phyloP scores from a whole-genome alignment of 2,329 filamentous ascomycete genomes.

The Claviceps spartinae region DNA sequence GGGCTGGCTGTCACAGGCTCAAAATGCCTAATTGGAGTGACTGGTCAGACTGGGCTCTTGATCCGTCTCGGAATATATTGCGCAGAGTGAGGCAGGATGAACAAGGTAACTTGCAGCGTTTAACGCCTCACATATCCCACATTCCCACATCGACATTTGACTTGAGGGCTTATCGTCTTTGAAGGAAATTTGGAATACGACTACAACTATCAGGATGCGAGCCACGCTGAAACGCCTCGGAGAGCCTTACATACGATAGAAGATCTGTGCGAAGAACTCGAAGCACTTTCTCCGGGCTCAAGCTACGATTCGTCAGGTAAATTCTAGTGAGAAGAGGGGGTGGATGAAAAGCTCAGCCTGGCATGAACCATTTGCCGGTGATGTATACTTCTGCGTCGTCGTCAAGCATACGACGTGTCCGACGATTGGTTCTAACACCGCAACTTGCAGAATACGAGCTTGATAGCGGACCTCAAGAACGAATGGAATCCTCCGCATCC shows the following conservation, averaged over 20 bases:
- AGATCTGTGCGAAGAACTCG: background rate
- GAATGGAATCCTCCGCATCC: background rate
- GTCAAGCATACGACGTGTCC: too few species aligned
- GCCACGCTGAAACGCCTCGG: background rate
- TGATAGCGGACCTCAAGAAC: background rate
- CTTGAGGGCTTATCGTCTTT: background rate
- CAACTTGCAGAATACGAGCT: slow-evolving; percentile 1
- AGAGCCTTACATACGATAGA: slow-evolving; percentile 1
- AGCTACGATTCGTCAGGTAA: slow-evolving; percentile 2
- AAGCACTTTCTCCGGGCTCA: slow-evolving; percentile 1
- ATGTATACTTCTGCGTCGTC: background rate
- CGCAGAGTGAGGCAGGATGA: slow-evolving; percentile 14
- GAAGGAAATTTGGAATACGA: slow-evolving; percentile 3
- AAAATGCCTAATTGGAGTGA: slow-evolving; percentile 11
- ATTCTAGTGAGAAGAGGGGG: background rate
- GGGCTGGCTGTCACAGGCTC: background rate
- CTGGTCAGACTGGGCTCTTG: slow-evolving; percentile 16
- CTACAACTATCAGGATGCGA: background rate
- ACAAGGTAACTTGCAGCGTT: background rate
- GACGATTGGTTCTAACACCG: background rate
- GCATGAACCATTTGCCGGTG: background rate
- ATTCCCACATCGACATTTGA: background rate
- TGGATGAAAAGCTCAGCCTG: background rate
- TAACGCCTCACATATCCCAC: background rate
- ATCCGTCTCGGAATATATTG: slow-evolving; percentile 8